Evolutionary conservation across 2,329 filamentous ascomycete genomes (phyloP), one percentile per base, ranked within the genome.

Genomic region (Sarocladium kiliense): DNA sequence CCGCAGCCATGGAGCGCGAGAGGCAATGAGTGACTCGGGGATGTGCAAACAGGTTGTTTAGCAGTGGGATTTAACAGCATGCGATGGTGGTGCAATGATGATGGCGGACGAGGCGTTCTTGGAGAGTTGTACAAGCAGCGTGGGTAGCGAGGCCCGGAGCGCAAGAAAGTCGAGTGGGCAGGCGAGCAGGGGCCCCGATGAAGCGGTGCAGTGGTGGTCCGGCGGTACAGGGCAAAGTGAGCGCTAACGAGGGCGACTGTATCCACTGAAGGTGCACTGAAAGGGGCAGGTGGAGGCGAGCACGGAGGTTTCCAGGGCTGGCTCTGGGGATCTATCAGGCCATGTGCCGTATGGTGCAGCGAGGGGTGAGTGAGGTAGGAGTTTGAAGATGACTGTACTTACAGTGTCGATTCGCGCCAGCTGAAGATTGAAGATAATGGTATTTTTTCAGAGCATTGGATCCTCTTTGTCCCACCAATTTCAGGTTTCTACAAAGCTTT

Each of bases 1-100:
- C 70, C 64, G 62, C 59, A 64, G 61, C 67, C 68, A 70, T 69
- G 61, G 64, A 65, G 62, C 56, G 60, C 57, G 55, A 59, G 62
- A 62, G 55, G 9, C 9, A 4, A 16, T 27, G 23, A 16, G n/a
- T 9, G 25, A 9, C 7, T 6, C 3, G 3, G 14, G 23, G n/a
- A 21, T 10, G 25, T 18, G 6, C 23, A 21, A 3, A 5, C 18
- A 16, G 16, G 18, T 39, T 16, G 36, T 6, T 39, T 5, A 6
- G 7, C 16, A 16, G 36, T 39, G 36, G 18, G 9, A 9, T 39
- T n/a, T 9, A 19, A 39, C 36, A 9, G 16, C 36, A 32, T 32
- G 30, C 30, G 30, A 32, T 32, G 36, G 36, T 6, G 18, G 5
- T 10, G 36, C n/a, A n/a, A 16, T n/a, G 36, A n/a, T 39, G 18